Base-by-base conservation (phyloP, 1,139 yeast species). In the Geotrichum armillariae region DNA sequence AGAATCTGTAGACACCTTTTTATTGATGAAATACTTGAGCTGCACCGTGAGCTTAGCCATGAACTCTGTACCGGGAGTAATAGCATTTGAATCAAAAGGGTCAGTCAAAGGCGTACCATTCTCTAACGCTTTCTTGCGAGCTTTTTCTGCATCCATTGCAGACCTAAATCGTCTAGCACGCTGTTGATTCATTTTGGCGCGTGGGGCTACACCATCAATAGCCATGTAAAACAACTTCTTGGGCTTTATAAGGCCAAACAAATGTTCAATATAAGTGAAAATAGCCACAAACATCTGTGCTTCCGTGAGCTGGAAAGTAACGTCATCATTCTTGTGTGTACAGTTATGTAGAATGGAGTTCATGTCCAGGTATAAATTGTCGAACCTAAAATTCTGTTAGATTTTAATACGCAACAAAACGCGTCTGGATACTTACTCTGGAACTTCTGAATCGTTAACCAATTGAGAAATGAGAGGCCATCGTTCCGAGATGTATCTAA, bases 121-220 rank as follows among this genome's bases (percentile, higher is more conserved):
- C 25, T 72, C 74, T 37, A 83, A 71, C 4, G 91, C 93, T 63
- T 82, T 80, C 53, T 75, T 74, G 63, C 87, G 62, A 50, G 82
- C 82, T 60, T 81, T 80, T 66, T 86, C 82, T 7, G 97, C 97
- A 58, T 93, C 99, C 63, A 83, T 81, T 0, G 97, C 98, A n/a
- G 95, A 81, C 60, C 96, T 77, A 70, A 93, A 93, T 66, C 99
- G 82, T 72, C 99, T 82, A 1, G 96, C 82, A 59, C 99, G 79
- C 70, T 93, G 99, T 68, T 93, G 99, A 69, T 94, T 94, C 98
- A 94, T 91, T 69, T 93, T 93, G 40, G 99, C 99, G 63, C 99
- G 76, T 20, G 99, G 99, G 1, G 99, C 99, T 45, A 94, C 99
- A 55, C 99, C 99, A 73, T 94, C 99, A 47, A 94, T 95, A 1